Evolutionary conservation across 2,329 filamentous ascomycete species (phyloP), one percentile per base, ranked within the genome.

Genomic region (Sclerotinia minor): DNA sequence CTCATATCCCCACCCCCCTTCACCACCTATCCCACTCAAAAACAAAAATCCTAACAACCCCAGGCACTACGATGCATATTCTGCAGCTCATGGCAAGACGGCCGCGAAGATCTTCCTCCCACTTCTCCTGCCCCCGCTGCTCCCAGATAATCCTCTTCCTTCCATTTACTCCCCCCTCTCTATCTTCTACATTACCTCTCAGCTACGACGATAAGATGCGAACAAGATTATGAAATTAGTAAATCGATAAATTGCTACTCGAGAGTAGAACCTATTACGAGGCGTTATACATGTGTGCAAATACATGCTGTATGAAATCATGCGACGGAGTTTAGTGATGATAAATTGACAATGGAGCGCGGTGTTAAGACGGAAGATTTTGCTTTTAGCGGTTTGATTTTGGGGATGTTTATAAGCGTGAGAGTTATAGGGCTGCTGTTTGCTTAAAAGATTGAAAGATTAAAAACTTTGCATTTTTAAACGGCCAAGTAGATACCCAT

Each of bases 11-110:
- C 5, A n/a, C 15, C 9, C 35, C 8, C 38, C 38, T 3, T 38
- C 38, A 38, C 11, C 9, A 38, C 2, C 38, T 38, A 38, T 38
- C 9, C 11, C 26, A 5, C 0, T 24, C 44, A 35, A 32, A 13
- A 11, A 47, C 17, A 47, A 21, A 5, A 35, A 5, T 11, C 26
- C 2, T 61, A 26, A 50, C 32, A 50, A 61, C 3, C 45, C 15
- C 38, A 79, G 82, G 81, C 82, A 15, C 72, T 77, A 69, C 79
- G 84, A 7, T 87, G 84, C 75, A 76, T 85, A 3, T 84, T 85
- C 71, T 87, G 85, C 73, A 85, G 84, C 13, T 85, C 81, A 69
- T 87, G 84, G 84, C 77, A 82, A 70, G 85, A 87, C 76, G 84
- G 72, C 5, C 58, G 72, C 5, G 72, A 73, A 59, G 72, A 73